Evolutionary conservation across 1,284 basidiomycete species (phyloP), one percentile per base, ranked within the genome.

Genomic region (Athelia sp.): DNA sequence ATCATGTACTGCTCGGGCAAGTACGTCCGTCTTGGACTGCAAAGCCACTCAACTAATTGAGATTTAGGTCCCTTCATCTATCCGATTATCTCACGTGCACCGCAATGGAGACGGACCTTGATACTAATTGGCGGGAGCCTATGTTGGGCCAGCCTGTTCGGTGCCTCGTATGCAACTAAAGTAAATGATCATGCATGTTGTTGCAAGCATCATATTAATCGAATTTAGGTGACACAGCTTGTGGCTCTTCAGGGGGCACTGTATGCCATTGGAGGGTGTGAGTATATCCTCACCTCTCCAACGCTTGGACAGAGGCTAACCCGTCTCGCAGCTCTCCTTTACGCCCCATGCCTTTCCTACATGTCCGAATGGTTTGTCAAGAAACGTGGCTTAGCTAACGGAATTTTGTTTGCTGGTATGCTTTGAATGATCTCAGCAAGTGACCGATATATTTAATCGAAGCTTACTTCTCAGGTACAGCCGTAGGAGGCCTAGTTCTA

Each of bases 361-460:
- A 56, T 75, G 49, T 63, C 67, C 0, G 72, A 75, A 49, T 76
- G 73, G 74, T 76, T 75, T 51, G 61, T 71, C 22, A 53, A 51
- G 3, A 62, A 65, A 1, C 54, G 71, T 17, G 73, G 73, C 0
- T 56, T 72, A 10, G 74, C 73, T 2, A 70, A 67, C 47, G 72
- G 73, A 0, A 58, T 71, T 31, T 64, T 74, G 22, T 70, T 70
- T 45, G 70, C 72, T 3, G 73, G 71, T 63, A 29, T 4, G 26
- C 26, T 29, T 29, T 29, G 26, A 29, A n/a, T n/a, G n/a, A n/a
- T n/a, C n/a, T 29, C 26, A 29, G 6, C 13, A 29, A 4, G 13
- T 29, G n/a, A 29, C 26, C 6, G 6, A 29, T 6, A 29, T 13
- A 29, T 29, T 13, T 29, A 6, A 29, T 13, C 13, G 13, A 29